Base-by-base conservation (phyloP, 202 grass and related monocot species). In the Panicum hallii region DNA sequence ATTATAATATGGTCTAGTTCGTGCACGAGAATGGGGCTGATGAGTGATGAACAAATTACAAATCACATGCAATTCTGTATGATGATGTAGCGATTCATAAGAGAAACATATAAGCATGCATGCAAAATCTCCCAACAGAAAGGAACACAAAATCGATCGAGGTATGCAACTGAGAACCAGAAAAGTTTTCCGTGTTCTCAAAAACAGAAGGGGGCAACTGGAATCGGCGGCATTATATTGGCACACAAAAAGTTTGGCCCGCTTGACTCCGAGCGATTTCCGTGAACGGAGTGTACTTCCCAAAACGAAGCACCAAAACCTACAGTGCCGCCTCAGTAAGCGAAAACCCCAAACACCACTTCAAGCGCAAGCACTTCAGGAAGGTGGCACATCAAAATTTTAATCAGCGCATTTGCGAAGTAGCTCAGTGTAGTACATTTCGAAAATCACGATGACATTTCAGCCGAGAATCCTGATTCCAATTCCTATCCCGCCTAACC, bases 241-340 rank as follows among this genome's bases (percentile, higher is more conserved):
- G 41, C 5, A 45, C 10, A 41, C 0, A 56, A 79, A 67, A 57
- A 57, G 45, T 28, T 26, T 73, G 30, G 26, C 47, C 60, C 28
- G n/a, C 6, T 72, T 67, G 56, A 72, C 7, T 60, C 74, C 1
- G 64, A 49, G 17, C 26, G 74, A 34, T 82, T 45, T 72, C 55
- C 15, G 9, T 47, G 55, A 26, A 10, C n/a, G 10, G 71, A 17
- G 5, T 6, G 57, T 30, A 22, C 8, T 60, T 79, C 15, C 44
- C 13, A 63, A 53, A 53, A 60, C 9, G 44, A 67, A 63, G 20
- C 45, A 88, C 63, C 12, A 56, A 11, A 58, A 79, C 1, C 0
- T 71, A 9, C 26, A 43, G 7, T 45, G 67, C 8, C 6, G 41
- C 38, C 72, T 23, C 13, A 71, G 50, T 32, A 44, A 15, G 12